Percentiles rank a stretch among this genome's conserved stretches.
These are phyloP conservation scores for Pleurotus sapidus DNA, from an alignment of 768 basidiomycete genomes.

Conservation along the genomic window DNA sequence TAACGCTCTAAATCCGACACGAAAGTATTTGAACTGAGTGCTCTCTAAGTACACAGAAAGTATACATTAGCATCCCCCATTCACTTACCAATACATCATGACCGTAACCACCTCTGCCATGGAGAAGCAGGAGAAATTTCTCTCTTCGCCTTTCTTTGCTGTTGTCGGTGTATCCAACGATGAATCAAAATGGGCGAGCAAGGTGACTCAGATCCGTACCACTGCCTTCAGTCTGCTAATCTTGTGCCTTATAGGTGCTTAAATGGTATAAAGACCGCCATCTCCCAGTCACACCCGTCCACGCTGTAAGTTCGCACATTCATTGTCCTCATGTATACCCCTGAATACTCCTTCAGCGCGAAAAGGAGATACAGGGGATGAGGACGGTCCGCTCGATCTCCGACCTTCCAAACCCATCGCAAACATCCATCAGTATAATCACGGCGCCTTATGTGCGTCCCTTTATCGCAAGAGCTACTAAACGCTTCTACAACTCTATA, in stretches of 20 bases:
- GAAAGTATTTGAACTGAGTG: neutral
- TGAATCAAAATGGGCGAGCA: slow-evolving; percentile 12
- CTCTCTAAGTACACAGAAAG: too few species aligned
- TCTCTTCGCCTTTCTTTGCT: slow-evolving; percentile 16
- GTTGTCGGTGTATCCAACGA: slow-evolving; percentile 17
- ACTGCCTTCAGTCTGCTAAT: too few species aligned
- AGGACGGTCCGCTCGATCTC: neutral
- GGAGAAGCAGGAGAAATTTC: slow-evolving; percentile 9
- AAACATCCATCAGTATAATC: neutral
- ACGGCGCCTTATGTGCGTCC: neutral
- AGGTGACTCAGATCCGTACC: slow-evolving; percentile 11
- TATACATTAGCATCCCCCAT: too few species aligned
- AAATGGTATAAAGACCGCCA: slow-evolving; percentile 7
- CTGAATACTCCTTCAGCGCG: neutral
- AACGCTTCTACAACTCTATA: too few species aligned
- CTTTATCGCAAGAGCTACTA: neutral
- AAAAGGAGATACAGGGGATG: slow-evolving; percentile 1
- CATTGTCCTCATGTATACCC: neutral
- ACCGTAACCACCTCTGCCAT: neutral
- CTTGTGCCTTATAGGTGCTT: neutral
- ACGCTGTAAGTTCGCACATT: neutral
- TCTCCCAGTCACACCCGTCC: neutral
- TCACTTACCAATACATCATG: neutral
- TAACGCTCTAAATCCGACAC: slow-evolving; percentile 7
- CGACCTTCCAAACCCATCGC: slow-evolving; percentile 3